Evolutionary conservation across 345 rosid genomes (phyloP).

Genomic region (Toxicodendron radicans): DNA sequence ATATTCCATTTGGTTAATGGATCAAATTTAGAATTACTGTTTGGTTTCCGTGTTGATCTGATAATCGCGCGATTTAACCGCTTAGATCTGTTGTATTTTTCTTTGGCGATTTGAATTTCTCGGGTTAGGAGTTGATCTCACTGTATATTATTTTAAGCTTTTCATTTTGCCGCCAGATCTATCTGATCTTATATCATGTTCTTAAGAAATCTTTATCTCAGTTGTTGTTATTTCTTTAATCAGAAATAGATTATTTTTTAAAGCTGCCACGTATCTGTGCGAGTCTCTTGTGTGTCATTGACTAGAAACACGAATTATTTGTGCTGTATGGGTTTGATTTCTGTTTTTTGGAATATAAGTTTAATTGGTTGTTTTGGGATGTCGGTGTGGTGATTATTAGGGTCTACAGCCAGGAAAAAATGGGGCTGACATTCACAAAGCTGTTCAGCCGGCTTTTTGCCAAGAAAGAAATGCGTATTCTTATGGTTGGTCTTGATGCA

Average conservation of each 20-base stretch:
- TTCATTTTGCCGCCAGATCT: slow-evolving; percentile 16
- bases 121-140: not conserved
- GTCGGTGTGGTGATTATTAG: slow-evolving; percentile 9
- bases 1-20: not conserved
- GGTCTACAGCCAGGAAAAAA: slow-evolving; percentile 36
- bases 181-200: not conserved
- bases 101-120: not conserved
- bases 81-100: slow-evolving; percentile 21
- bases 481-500: slow-evolving; percentile 52
- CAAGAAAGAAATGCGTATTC: slow-evolving; percentile 47
- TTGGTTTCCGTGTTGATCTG: slow-evolving; percentile 22
- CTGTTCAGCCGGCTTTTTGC: slow-evolving; percentile 68
- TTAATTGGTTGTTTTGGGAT: slow-evolving; percentile 6
- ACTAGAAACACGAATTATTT: not conserved
- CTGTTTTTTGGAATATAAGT: not conserved
- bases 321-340: not conserved
- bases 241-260: not conserved
- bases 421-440: slow-evolving; percentile 74
- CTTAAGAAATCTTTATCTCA: not conserved
- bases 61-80: not conserved
- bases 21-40: not conserved
- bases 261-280: not conserved
- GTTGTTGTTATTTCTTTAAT: not conserved
- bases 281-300: not conserved
- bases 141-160: not conserved